Evolutionary conservation across 441 rosid species (phyloP).

Genomic region (Viola pubescens): DNA sequence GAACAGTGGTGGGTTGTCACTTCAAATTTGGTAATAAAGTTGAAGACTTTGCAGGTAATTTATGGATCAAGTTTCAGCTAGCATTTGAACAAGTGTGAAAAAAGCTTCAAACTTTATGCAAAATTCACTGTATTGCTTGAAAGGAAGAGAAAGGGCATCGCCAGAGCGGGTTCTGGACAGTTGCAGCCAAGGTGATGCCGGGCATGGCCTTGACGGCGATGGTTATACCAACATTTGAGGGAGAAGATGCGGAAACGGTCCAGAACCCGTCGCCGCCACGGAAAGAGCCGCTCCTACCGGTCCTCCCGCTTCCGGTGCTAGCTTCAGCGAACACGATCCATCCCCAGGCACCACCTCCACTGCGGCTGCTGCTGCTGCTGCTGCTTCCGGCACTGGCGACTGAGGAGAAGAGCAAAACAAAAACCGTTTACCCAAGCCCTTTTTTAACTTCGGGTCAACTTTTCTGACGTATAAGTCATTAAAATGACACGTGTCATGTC

Average conservation of each 20-base stretch:
- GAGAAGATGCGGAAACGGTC: conserved; percentile 1
- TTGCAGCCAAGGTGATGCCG: conserved; percentile 58
- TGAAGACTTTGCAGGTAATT: too few species aligned
- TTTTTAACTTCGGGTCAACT: too few species aligned
- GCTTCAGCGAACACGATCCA: conserved; percentile 44
- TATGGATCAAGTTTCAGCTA: too few species aligned
- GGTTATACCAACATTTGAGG: conserved; percentile 50
- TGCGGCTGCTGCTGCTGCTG: too few species aligned
- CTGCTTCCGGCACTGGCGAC: conserved; percentile 12
- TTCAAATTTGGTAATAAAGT: too few species aligned
- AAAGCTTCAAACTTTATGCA: neutral
- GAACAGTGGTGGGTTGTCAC: too few species aligned
- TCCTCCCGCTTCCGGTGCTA: conserved; percentile 30
- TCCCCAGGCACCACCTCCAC: conserved; percentile 18
- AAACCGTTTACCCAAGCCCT: too few species aligned
- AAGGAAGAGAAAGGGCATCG: neutral
- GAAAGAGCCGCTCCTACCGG: conserved; percentile 6
- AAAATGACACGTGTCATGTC: too few species aligned
- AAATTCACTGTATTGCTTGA: neutral
- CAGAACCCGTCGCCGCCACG: conserved; percentile 39
- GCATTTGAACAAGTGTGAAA: neutral
- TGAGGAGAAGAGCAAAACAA: conserved; percentile 28
- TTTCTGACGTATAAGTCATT: too few species aligned
- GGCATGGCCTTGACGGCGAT: conserved; percentile 68
- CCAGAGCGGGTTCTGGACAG: too few species aligned